Evolutionary conservation across 495 filamentous ascomycete genomes (phyloP), one percentile per base, ranked within the genome.

Genomic region (Podospora anserina): DNA sequence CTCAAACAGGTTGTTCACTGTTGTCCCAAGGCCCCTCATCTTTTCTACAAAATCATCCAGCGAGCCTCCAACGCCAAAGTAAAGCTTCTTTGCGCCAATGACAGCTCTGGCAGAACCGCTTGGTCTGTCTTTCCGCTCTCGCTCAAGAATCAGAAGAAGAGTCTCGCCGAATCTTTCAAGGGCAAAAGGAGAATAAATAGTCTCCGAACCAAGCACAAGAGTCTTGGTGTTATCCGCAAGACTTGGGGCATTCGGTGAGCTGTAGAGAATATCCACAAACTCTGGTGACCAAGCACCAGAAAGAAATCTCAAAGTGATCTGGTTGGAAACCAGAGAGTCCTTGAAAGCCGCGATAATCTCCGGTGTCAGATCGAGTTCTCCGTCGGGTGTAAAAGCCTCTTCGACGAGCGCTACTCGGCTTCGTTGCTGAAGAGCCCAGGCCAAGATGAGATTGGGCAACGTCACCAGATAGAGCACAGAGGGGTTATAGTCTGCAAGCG

Each of bases 11-110:
- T 86, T 82, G 58, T 87, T 78, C 27, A 87, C 87, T 44, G 80
- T 77, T 9, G 81, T 86, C 23, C 87, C 87, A 30, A 84, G 80
- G 23, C 76, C 82, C 65, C 81, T 77, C 66, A 92, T 81, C 69
- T 85, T 85, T 34, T 84, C 78, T 63, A 93, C 83, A 75, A 99
- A 97, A 73, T 94, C 93, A 76, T 94, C 90, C 56, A 99, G 87
- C 20, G 93, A 92, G 20, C 95, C 95, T 2, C 95, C 95, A 65
- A 99, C 95, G 4, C 95, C 95, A 74, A 99, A 99, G 77, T 99
- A 99, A 2, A 97, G 88, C 78, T 88, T 87, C 81, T 99, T 99
- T 2, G 95, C 95, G 4, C 88, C 95, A 2, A 99, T 83, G n/a
- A 97, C 77, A 5, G 92, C 92, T 66, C 83, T 86, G 34, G 85